Percentiles rank a stretch among this genome's conserved stretches.
phyloP scores from a whole-genome alignment of 2,329 filamentous ascomycete species.

The Paraphaeosphaeria sporulosa region DNA sequence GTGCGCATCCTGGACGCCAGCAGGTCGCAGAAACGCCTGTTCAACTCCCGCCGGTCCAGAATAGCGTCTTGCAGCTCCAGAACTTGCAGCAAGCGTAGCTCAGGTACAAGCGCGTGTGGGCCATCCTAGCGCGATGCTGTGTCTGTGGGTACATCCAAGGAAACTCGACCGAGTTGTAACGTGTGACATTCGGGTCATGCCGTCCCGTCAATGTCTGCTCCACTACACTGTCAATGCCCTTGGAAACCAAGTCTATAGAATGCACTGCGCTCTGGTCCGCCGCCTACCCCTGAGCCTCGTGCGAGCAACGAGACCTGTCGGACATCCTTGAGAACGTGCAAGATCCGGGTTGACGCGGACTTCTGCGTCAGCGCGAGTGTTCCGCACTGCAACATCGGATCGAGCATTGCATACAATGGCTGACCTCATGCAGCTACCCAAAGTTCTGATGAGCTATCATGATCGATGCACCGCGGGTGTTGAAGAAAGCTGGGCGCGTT shows the following conservation, averaged over 20 bases:
- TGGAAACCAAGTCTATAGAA: not conserved
- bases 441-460: no score
- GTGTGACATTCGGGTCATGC: not conserved
- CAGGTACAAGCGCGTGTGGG: slow-evolving; percentile 4
- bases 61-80: slow-evolving; percentile 1
- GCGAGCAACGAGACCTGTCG: no score
- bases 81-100: not conserved
- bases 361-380: not conserved
- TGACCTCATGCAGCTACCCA: no score
- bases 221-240: not conserved
- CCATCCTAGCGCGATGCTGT: not conserved
- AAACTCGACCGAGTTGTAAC: not conserved
- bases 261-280: not conserved
- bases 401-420: no score
- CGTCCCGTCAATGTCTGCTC: not conserved
- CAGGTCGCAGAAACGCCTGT: slow-evolving; percentile 9
- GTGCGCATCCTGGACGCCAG: slow-evolving; percentile 1
- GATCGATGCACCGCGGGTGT: no score
- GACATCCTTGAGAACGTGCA: not conserved
- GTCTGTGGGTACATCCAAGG: not conserved
- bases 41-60: not conserved
- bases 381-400: no score
- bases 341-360: not conserved
- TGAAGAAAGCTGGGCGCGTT: no score
- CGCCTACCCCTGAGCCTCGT: not conserved